phyloP scores from a whole-genome alignment of 495 filamentous ascomycete species.

The Endocarpon pusillum region DNA sequence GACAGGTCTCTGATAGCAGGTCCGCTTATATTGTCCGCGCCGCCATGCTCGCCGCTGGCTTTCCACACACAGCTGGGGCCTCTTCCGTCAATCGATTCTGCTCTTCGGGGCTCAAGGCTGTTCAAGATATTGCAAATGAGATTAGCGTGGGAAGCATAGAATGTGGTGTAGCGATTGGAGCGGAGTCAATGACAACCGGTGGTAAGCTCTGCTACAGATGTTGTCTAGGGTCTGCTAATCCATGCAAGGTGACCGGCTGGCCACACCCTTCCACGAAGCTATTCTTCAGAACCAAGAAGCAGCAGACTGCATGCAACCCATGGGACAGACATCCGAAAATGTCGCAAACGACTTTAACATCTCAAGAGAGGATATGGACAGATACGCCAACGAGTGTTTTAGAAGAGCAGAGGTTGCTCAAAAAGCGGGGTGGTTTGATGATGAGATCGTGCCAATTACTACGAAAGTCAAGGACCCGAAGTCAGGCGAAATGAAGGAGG shows the following conservation, averaged over 20 bases:
- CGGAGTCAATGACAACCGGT: slow-evolving; percentile 67
- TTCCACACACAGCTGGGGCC: slow-evolving; percentile 73
- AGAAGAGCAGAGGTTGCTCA: slow-evolving; percentile 75
- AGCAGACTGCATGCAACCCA: slow-evolving; percentile 74
- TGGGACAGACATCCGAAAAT: slow-evolving; percentile 97
- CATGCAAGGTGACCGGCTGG: slow-evolving; percentile 49
- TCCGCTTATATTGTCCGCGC: slow-evolving; percentile 81
- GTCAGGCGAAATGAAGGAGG: slow-evolving; percentile 56
- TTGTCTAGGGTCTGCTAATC: too few relatives aligned
- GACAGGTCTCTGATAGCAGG: slow-evolving; percentile 67
- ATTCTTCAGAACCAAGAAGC: slow-evolving; percentile 63
- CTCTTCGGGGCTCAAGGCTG: slow-evolving; percentile 85
- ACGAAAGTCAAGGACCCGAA: slow-evolving; percentile 68
- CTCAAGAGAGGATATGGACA: slow-evolving; percentile 60
- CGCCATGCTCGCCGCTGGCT: slow-evolving; percentile 76
- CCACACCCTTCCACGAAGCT: slow-evolving; percentile 58
- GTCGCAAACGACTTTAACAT: slow-evolving; percentile 85
- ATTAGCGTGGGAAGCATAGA: slow-evolving; percentile 71
- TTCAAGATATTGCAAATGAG: slow-evolving; percentile 84
- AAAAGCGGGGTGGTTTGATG: slow-evolving; percentile 83
- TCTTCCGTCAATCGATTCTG: slow-evolving; percentile 89
- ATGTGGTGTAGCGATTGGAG: slow-evolving; percentile 70
- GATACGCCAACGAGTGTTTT: slow-evolving; percentile 74
- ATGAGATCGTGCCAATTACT: slow-evolving; percentile 82
- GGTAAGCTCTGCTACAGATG: too few relatives aligned